phyloP scores from a whole-genome alignment of 257 asterid genomes.

The Cordia subcordata region DNA sequence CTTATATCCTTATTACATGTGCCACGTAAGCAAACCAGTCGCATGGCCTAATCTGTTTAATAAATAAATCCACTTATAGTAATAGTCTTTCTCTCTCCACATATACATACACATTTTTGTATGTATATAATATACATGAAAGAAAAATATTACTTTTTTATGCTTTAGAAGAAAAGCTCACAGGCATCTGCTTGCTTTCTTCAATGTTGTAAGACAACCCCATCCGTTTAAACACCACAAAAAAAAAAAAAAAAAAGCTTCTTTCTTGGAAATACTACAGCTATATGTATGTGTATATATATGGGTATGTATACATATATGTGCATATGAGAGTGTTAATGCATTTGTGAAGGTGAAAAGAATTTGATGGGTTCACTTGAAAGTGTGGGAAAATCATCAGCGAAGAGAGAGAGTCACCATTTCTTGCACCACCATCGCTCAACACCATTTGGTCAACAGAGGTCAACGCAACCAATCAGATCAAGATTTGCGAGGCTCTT shows the following conservation, averaged over 20 bases:
- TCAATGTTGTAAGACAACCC: slow-evolving; percentile 5
- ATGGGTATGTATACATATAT: neutral
- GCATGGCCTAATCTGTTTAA: slow-evolving; percentile 7
- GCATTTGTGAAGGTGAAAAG: slow-evolving; percentile 15
- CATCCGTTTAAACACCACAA: neutral
- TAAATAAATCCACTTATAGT: no score
- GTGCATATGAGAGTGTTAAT: neutral
- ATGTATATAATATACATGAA: neutral
- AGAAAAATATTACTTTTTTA: neutral
- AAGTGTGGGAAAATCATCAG: slow-evolving; percentile 33
- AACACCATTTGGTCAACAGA: slow-evolving; percentile 36
- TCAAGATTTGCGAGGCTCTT: slow-evolving; percentile 76
- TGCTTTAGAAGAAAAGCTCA: slow-evolving; percentile 4
- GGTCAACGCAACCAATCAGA: slow-evolving; percentile 36
- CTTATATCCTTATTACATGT: slow-evolving; percentile 12
- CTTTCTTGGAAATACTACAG: slow-evolving; percentile 3
- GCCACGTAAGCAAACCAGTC: slow-evolving; percentile 22
- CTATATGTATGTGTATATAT: no score
- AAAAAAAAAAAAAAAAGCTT: neutral
- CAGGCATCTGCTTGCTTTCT: slow-evolving; percentile 20
- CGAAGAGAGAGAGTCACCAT: slow-evolving; percentile 43
- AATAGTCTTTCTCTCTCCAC: slow-evolving; percentile 1
- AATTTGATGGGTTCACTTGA: slow-evolving; percentile 88
- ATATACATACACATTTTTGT: neutral
- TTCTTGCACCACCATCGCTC: slow-evolving; percentile 30